phyloP scores from a whole-genome alignment of 148 eudicot genomes.

The Vaccinium macrocarpon region DNA sequence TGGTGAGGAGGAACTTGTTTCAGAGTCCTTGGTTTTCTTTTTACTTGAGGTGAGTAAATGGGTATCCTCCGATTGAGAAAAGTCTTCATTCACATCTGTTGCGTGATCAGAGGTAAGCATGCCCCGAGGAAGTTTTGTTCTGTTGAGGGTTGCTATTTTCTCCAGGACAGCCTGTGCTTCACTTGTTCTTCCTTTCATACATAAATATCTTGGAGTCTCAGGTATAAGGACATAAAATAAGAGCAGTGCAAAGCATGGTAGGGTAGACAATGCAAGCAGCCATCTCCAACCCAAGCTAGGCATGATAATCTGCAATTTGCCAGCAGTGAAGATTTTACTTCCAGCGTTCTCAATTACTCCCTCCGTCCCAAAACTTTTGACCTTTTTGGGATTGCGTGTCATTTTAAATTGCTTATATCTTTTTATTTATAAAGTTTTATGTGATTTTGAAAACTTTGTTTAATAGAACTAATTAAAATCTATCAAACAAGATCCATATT shows the following conservation, averaged over 20 bases:
- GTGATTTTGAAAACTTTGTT: no score
- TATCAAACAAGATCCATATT: no score
- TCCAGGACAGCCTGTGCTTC: slow-evolving; percentile 32
- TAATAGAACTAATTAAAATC: no score
- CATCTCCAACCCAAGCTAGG: slow-evolving; percentile 53
- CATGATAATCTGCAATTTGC: slow-evolving; percentile 37
- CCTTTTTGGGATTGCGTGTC: no score
- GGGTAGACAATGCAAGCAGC: slow-evolving; percentile 40
- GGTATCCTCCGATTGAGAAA: slow-evolving; percentile 16
- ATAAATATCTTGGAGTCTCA: slow-evolving; percentile 47
- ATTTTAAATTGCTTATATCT: no score
- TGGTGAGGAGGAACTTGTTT: slow-evolving; percentile 13
- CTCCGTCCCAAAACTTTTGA: no score
- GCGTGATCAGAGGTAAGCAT: slow-evolving; percentile 24
- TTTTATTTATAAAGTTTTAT: no score
- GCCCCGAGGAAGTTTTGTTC: slow-evolving; percentile 33
- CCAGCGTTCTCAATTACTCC: background rate
- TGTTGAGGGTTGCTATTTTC: slow-evolving; percentile 33
- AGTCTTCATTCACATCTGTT: slow-evolving; percentile 20
- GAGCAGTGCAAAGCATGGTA: slow-evolving; percentile 32
- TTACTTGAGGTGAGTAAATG: slow-evolving; percentile 12
- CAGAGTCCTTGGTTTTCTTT: background rate
- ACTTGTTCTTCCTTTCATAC: slow-evolving; percentile 27
- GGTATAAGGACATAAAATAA: slow-evolving; percentile 29
- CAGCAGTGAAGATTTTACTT: background rate